Evolutionary conservation across 108 stramenopile species (phyloP).

Genomic region (Cyclotella baltica): DNA sequence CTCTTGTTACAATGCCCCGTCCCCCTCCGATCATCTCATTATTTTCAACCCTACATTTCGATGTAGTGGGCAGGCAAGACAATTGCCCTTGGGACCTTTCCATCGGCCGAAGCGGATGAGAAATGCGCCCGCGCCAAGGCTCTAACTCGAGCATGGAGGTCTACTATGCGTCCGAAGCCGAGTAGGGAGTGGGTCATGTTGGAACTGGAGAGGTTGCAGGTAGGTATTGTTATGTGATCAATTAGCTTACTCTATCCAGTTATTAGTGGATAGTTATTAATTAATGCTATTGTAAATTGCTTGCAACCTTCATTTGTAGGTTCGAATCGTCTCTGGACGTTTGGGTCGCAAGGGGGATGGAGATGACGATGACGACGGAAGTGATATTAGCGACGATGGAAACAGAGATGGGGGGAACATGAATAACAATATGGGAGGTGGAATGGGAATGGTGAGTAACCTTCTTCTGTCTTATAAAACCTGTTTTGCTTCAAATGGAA

Average conservation of each 20-base stretch:
- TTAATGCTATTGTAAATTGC: background rate
- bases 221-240: conserved; percentile 61
- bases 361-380: conserved; percentile 63
- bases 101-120: conserved; percentile 86
- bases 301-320: no score
- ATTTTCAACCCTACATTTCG: background rate
- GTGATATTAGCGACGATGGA: conserved; percentile 26
- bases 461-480: background rate
- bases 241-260: background rate
- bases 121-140: conserved; percentile 93
- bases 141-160: conserved; percentile 87
- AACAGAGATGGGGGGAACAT: background rate
- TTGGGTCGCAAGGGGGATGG: conserved; percentile 78
- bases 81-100: conserved; percentile 82
- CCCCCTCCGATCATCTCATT: background rate
- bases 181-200: conserved; percentile 91
- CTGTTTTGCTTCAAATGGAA: background rate
- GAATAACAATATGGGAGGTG: conserved; percentile 6
- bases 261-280: background rate
- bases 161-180: conserved; percentile 93
- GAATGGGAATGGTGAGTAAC: conserved; percentile 26
- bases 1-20: background rate
- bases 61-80: conserved; percentile 66
- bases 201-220: conserved; percentile 86
- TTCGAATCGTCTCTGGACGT: conserved; percentile 86